Conservation (phyloP, 1,284 basidiomycete genomes). For the Boletus hoseneyae region DNA sequence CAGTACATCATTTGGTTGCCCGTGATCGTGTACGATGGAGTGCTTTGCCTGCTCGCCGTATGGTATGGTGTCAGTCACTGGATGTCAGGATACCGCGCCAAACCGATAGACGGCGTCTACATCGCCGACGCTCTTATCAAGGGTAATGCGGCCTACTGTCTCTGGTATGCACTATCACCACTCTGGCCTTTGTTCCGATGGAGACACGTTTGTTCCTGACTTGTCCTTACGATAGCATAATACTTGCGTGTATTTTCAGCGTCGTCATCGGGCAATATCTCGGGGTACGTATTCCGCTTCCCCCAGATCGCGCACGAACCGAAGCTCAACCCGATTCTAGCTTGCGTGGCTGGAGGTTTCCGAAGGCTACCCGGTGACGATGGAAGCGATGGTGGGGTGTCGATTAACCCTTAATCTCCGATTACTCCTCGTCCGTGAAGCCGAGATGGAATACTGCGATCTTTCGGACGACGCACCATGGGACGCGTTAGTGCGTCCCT, state of each 20-base stretch:
- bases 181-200: neutral
- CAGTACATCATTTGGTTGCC: conserved; percentile 21
- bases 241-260: conserved; percentile 2
- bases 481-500: conserved; percentile 3
- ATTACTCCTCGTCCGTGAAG: conserved; percentile 1
- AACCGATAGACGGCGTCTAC: neutral
- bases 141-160: conserved; percentile 18
- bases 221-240: neutral
- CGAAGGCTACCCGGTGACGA: conserved; percentile 3
- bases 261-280: conserved; percentile 1
- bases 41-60: conserved; percentile 16
- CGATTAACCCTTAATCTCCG: conserved; percentile 7
- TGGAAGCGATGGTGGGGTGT: conserved; percentile 8
- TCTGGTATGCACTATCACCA: conserved; percentile 15
- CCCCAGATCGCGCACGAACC: neutral
- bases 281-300: conserved; percentile 1
- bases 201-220: neutral
- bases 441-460: conserved; percentile 1
- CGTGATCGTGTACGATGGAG: conserved; percentile 9
- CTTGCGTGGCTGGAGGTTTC: conserved; percentile 1
- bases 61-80: conserved; percentile 13
- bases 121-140: conserved; percentile 14
- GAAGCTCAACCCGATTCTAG: neutral
- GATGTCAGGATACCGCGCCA: conserved; percentile 2
- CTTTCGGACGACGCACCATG: conserved; percentile 4